phyloP scores from a whole-genome alignment of 352 stramenopile species.

The Bremia lactucae region DNA sequence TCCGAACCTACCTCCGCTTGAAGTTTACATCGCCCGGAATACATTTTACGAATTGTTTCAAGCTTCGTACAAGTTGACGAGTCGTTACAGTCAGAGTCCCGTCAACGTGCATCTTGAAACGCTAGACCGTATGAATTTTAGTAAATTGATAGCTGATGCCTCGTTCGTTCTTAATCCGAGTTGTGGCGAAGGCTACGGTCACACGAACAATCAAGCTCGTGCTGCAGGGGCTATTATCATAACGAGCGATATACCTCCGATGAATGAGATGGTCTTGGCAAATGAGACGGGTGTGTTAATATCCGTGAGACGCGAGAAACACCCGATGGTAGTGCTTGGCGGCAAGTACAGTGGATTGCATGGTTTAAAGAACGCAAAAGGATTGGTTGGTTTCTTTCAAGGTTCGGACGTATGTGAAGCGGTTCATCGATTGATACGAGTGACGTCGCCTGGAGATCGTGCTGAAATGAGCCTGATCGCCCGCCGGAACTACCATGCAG shows the following conservation, averaged over 20 bases:
- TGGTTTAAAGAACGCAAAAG: conserved; percentile 11
- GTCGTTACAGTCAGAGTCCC: conserved; percentile 14
- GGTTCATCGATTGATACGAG: conserved; percentile 13
- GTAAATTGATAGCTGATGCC: conserved; percentile 31
- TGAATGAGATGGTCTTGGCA: conserved; percentile 45
- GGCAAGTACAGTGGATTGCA: conserved; percentile 19
- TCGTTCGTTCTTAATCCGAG: conserved; percentile 52
- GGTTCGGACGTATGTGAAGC: conserved; percentile 17
- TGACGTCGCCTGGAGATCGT: conserved; percentile 21
- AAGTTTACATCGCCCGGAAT: conserved; percentile 21
- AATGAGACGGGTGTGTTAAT: conserved; percentile 19
- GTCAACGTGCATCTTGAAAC: conserved; percentile 20
- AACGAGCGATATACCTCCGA: conserved; percentile 40
- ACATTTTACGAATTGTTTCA: conserved; percentile 8
- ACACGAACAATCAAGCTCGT: conserved; percentile 60
- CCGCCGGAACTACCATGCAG: conserved; percentile 32
- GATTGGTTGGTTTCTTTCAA: conserved; percentile 18
- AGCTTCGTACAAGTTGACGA: conserved; percentile 16
- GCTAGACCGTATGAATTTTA: conserved; percentile 21
- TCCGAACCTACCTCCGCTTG: conserved; percentile 29
- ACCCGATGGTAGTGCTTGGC: conserved; percentile 22
- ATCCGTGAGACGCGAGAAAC: conserved; percentile 2
- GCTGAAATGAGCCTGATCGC: conserved; percentile 21
- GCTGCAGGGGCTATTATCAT: conserved; percentile 39
- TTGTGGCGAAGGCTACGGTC: conserved; percentile 52